Evolutionary conservation across 768 basidiomycete species (phyloP).

Genomic region (Boletus tylopilopsis): DNA sequence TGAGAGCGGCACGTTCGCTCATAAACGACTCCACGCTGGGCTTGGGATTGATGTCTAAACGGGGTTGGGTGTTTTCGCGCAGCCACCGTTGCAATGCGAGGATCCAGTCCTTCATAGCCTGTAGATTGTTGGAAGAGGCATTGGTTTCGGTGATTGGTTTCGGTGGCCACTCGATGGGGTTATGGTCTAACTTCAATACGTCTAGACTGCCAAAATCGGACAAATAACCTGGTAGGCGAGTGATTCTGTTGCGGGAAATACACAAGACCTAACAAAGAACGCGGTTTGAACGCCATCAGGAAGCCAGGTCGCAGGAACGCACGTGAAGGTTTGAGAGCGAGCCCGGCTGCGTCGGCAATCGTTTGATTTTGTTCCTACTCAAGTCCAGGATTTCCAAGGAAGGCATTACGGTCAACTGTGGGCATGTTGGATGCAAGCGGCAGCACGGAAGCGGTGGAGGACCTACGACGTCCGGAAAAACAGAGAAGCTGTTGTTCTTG

Average conservation of each 20-base stretch:
- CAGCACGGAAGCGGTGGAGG: background rate
- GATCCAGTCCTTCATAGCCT: conserved; percentile 71
- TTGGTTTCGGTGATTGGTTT: conserved; percentile 46
- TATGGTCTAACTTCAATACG: conserved; percentile 83
- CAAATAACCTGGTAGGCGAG: conserved; percentile 75
- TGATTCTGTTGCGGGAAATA: conserved; percentile 80
- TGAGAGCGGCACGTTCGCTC: conserved; percentile 38
- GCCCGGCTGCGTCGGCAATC: conserved; percentile 77
- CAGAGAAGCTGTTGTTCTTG: conserved; percentile 75
- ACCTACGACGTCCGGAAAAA: conserved; percentile 86
- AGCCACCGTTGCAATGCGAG: conserved; percentile 73
- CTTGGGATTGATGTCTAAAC: conserved; percentile 29
- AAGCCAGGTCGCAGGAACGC: conserved; percentile 17
- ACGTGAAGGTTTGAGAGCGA: conserved; percentile 74
- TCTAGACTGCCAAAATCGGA: conserved; percentile 66
- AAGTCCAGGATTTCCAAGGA: conserved; percentile 93
- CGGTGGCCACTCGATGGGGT: conserved; percentile 94
- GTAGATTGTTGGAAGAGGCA: conserved; percentile 40
- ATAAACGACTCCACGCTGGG: conserved; percentile 49
- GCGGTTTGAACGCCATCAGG: background rate
- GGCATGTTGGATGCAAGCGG: conserved; percentile 7
- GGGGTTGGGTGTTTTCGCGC: conserved; percentile 41
- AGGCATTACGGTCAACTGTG: conserved; percentile 76
- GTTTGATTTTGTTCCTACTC: conserved; percentile 85
- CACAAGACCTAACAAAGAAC: conserved; percentile 65